A percentile compares a stretch with the other conserved stretches of the same genome.
Evolutionary conservation across 306 rosid genomes (phyloP).

Genomic region (Geum urbanum): DNA sequence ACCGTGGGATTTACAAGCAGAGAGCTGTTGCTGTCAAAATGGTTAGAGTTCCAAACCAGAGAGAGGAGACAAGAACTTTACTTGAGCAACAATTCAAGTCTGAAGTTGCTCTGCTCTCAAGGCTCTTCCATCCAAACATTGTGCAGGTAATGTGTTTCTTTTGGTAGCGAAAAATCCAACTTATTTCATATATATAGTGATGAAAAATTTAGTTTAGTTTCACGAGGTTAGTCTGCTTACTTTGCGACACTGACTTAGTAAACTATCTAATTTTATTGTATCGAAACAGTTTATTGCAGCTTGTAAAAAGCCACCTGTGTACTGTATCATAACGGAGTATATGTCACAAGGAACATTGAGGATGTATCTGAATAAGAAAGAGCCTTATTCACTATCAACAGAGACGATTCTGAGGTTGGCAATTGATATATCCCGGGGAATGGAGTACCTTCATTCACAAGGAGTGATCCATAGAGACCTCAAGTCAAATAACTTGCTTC

Average conservation of each 20-base stretch:
- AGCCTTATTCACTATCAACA: slow-evolving; percentile 87
- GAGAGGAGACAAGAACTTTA: slow-evolving; percentile 59
- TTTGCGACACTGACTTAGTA: no score
- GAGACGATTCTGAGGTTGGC: slow-evolving; percentile 90
- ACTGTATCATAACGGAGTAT: slow-evolving; percentile 93
- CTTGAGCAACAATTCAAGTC: slow-evolving; percentile 89
- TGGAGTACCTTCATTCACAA: slow-evolving; percentile 97
- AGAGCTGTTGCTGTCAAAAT: slow-evolving; percentile 97
- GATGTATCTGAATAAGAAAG: slow-evolving; percentile 97
- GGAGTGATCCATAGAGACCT: slow-evolving; percentile 96
- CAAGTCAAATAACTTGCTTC: slow-evolving; percentile 87
- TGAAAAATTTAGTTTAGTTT: no score
- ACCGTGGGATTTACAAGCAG: slow-evolving; percentile 96
- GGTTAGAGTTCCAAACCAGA: slow-evolving; percentile 86
- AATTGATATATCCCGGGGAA: slow-evolving; percentile 91
- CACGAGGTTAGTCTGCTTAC: no score
- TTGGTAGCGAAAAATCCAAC: background rate
- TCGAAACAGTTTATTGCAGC: slow-evolving; percentile 98
- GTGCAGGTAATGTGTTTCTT: slow-evolving; percentile 59
- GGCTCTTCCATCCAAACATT: slow-evolving; percentile 89
- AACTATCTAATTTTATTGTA: no score
- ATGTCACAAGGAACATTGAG: slow-evolving; percentile 99
- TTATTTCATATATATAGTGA: background rate
- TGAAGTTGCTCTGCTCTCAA: slow-evolving; percentile 88
- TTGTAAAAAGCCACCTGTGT: slow-evolving; percentile 92